These are phyloP conservation scores for Pugionium dolabratum DNA, from an alignment of 345 rosid genomes.

Conservation along the genomic window DNA sequence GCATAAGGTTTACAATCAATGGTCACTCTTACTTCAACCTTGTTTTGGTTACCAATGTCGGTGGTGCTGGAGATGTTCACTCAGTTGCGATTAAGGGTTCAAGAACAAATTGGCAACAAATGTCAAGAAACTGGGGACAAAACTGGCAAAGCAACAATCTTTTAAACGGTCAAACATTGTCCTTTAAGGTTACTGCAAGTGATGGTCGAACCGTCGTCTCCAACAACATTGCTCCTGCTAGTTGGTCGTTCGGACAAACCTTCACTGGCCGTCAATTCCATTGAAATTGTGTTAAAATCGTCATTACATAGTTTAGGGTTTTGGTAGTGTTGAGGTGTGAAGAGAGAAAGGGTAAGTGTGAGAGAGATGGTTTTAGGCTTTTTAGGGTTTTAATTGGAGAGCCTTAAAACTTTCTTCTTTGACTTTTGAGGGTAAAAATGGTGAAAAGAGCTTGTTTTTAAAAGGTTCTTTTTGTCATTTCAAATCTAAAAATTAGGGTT, in stretches of 20 bases:
- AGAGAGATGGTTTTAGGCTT: slow-evolving; percentile 26
- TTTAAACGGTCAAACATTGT: slow-evolving; percentile 52
- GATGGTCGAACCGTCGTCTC: slow-evolving; percentile 49
- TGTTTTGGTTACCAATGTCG: slow-evolving; percentile 59
- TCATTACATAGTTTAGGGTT: slow-evolving; percentile 29
- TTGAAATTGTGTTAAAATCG: slow-evolving; percentile 7
- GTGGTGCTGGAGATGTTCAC: slow-evolving; percentile 56
- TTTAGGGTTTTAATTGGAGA: slow-evolving; percentile 35
- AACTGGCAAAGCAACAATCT: slow-evolving; percentile 61
- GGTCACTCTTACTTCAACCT: slow-evolving; percentile 64
- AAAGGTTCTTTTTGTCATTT: slow-evolving; percentile 40
- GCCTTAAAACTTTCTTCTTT: slow-evolving; percentile 13
- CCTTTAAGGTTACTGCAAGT: slow-evolving; percentile 53
- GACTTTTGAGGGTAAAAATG: slow-evolving; percentile 26
- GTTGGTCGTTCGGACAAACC: slow-evolving; percentile 63
- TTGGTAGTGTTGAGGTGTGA: slow-evolving; percentile 18
- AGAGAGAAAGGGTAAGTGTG: background rate
- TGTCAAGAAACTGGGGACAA: slow-evolving; percentile 55
- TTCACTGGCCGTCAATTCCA: slow-evolving; percentile 49
- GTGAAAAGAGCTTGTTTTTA: slow-evolving; percentile 27
- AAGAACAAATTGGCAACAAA: slow-evolving; percentile 51
- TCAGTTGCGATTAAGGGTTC: slow-evolving; percentile 56
- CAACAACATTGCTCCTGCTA: slow-evolving; percentile 45
- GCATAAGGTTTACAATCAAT: slow-evolving; percentile 58
- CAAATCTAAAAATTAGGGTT: slow-evolving; percentile 26